Base-by-base conservation (phyloP, 2,329 filamentous ascomycete species). In the Monosporascus sp. region DNA sequence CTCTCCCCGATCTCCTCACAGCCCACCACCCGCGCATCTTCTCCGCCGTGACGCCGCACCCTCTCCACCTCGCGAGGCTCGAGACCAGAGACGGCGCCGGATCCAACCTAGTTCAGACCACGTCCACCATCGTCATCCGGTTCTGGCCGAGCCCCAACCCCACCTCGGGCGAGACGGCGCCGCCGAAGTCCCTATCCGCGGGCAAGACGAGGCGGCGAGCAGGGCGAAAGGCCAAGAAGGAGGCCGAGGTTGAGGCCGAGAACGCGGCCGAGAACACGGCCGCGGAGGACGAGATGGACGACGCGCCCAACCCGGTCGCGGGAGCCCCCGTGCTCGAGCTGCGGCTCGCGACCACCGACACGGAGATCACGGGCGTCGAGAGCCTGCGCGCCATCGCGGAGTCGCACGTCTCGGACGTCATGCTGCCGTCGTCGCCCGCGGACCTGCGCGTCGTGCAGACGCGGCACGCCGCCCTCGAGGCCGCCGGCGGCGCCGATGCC, bases 361-460 rank as follows among this genome's bases (percentile, higher is more conserved):
- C 63, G 38, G 64, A 69, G 44, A 55, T 74, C 43, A 52, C 62
- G 6, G 63, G 63, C 48, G 62, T 64, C 18, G 65, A 58, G 57
- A 68, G 65, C 22, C 63, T 76, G 6, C 63, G 70, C 5, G 69
- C 73, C 41, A 63, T 83, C 27, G 63, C 66, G 37, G 59, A 68
- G n/a, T 63, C 63, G 1, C 67, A 66, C 51, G 55, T 64, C n/a
- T 58, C 65, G 48, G 78, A 82, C 58, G 61, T 78, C 4, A 63
- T 81, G 37, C 68, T 80, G 4, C 79, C 80, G 1, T 52, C 60
- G 0, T 67, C 72, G 35, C 68, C 66, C 47, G 73, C 82, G 48
- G 80, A 83, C 57, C 62, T 78, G 38, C 77, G 78, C 41, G 55
- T 82, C 44, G 64, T 65, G 2, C 75, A 77, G 63, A 63, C 64